Evolutionary conservation across 805 yeast genomes (phyloP).

Genomic region (Kodamaea hsintzibuensis): DNA sequence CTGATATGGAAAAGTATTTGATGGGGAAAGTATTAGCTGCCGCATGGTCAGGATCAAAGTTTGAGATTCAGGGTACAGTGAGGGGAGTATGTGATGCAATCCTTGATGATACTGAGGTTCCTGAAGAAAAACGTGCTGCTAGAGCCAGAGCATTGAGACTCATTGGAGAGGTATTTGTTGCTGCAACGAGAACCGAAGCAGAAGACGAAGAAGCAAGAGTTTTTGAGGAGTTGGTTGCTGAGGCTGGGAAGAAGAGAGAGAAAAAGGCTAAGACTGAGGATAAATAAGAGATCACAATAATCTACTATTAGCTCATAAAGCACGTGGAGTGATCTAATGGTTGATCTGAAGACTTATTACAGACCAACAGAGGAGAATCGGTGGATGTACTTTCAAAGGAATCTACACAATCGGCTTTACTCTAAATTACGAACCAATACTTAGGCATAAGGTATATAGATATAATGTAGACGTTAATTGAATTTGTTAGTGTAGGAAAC

Average conservation of each 20-base stretch:
- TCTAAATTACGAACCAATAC: neutral
- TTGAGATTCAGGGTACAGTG: conserved; percentile 72
- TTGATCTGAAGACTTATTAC: no score
- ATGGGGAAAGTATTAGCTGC: conserved; percentile 82
- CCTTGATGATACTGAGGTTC: conserved; percentile 55
- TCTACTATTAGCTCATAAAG: no score
- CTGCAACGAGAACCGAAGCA: conserved; percentile 59
- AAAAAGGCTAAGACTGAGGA: conserved; percentile 21
- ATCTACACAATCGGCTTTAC: neutral
- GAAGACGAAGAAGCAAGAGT: conserved; percentile 78
- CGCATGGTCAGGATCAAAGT: conserved; percentile 82
- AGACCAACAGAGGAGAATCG: no score
- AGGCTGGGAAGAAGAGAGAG: conserved; percentile 44
- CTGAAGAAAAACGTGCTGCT: conserved; percentile 46
- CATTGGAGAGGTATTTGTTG: conserved; percentile 63
- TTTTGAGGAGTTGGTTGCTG: conserved; percentile 68
- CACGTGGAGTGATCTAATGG: no score
- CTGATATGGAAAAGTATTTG: conserved; percentile 69
- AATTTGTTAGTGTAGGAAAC: no score
- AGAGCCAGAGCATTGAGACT: conserved; percentile 64
- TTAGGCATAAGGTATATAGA: neutral
- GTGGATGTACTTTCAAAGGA: neutral
- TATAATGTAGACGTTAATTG: neutral
- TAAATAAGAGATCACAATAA: neutral
- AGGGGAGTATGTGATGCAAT: conserved; percentile 70